Percentiles rank a stretch among this genome's conserved stretches.
These are phyloP conservation scores for Colletotrichum neosansevieriae DNA, from an alignment of 2,329 filamentous ascomycete genomes.

Conservation along the genomic window DNA sequence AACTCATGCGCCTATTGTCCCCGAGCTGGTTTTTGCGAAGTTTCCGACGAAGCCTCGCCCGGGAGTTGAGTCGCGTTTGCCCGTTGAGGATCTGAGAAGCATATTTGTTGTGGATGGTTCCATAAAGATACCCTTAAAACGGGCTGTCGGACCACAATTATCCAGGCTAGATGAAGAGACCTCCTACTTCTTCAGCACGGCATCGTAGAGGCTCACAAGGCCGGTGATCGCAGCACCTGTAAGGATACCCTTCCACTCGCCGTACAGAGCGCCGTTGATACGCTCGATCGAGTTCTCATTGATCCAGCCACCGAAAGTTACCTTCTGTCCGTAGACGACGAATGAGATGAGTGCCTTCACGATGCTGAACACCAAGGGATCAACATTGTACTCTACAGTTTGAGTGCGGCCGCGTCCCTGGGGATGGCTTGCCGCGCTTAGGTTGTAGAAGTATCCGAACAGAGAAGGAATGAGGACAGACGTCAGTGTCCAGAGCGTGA, in stretches of 20 bases:
- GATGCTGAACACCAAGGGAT: constrained; percentile 92
- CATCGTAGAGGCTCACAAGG: constrained; percentile 81
- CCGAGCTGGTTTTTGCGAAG: not conserved
- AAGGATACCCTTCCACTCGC: constrained; percentile 77
- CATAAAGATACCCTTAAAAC: not conserved
- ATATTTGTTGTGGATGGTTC: not conserved
- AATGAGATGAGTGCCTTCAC: constrained; percentile 86
- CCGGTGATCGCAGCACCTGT: constrained; percentile 76
- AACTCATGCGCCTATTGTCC: constrained; percentile 1
- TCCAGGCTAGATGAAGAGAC: not conserved
- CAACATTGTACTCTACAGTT: constrained; percentile 71
- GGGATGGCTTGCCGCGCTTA: constrained; percentile 68
- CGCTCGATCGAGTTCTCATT: constrained; percentile 69
- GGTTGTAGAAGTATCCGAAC: constrained; percentile 90
- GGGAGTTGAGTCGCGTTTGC: not conserved
- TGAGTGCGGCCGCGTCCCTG: constrained; percentile 51
- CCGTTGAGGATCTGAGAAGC: not conserved
- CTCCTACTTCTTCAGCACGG: constrained; percentile 75
- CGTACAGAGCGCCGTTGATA: constrained; percentile 76
- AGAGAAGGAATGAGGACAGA: constrained; percentile 77
- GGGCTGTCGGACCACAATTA: not conserved
- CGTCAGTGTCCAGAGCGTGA: constrained; percentile 81
- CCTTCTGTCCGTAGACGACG: constrained; percentile 79
- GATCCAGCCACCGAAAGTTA: constrained; percentile 72
- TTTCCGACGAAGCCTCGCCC: not conserved